These are phyloP conservation scores for Candida nanaspora DNA, from an alignment of 805 yeast species.

Conservation along the genomic window DNA sequence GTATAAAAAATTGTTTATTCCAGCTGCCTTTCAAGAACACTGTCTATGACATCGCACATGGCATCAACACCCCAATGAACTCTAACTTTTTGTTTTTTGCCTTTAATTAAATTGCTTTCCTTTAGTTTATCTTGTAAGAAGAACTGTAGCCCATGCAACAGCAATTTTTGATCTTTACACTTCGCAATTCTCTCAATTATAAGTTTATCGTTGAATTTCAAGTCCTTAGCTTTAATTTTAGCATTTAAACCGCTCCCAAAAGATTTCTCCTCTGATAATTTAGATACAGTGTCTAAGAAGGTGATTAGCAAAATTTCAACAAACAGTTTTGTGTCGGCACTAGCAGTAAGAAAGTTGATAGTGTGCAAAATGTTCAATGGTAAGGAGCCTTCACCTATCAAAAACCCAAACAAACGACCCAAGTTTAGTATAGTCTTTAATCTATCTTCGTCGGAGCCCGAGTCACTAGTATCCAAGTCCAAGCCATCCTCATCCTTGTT, in stretches of 20 bases:
- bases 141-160: conserved; percentile 61
- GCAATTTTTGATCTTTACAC: conserved; percentile 48
- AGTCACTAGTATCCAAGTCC: conserved; percentile 20
- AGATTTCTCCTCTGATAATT: conserved; percentile 45
- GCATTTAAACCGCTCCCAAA: conserved; percentile 35
- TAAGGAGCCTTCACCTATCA: conserved; percentile 68
- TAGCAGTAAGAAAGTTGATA: conserved; percentile 63
- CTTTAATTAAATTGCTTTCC: conserved; percentile 39
- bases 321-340: conserved; percentile 56
- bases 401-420: conserved; percentile 74
- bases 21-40: too few species aligned
- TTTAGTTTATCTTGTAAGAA: conserved; percentile 44
- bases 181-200: conserved; percentile 34
- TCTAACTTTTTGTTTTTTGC: conserved; percentile 48
- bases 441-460: conserved; percentile 42
- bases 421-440: conserved; percentile 57
- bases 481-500: conserved; percentile 37
- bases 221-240: conserved; percentile 21
- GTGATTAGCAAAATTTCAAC: conserved; percentile 68
- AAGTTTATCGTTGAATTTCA: conserved; percentile 25
- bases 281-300: conserved; percentile 57
- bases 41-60: conserved; percentile 46
- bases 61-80: conserved; percentile 62
- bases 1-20: too few species aligned
- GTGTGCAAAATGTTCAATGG: conserved; percentile 68